These are phyloP conservation scores for Trypanosoma boissoni DNA, from an alignment of 208 protist genomes.

Conservation along the genomic window DNA sequence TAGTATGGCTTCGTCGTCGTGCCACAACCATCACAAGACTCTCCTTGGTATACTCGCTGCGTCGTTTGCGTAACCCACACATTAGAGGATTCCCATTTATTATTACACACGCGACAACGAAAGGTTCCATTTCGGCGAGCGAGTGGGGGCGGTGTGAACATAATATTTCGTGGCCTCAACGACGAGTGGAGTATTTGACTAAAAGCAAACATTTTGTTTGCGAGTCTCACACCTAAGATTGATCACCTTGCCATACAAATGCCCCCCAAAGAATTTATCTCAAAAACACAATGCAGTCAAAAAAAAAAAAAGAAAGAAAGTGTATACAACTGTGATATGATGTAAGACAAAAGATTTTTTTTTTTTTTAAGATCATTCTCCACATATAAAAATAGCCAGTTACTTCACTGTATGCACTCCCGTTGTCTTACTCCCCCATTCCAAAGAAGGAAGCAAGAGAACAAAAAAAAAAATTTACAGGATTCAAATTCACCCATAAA, in stretches of 20 bases:
- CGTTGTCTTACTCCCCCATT: too few relatives aligned
- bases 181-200: conserved; percentile 25
- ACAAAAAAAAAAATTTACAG: neutral
- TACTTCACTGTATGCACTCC: too few relatives aligned
- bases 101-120: conserved; percentile 56
- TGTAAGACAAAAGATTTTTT: too few relatives aligned
- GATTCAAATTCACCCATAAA: too few relatives aligned
- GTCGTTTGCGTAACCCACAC: conserved; percentile 90
- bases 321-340: too few relatives aligned
- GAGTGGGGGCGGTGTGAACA: conserved; percentile 86
- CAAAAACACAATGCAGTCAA: neutral
- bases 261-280: neutral
- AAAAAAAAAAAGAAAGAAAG: conserved; percentile 9
- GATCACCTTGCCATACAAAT: too few relatives aligned
- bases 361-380: too few relatives aligned
- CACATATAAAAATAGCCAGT: too few relatives aligned
- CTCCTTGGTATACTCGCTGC: conserved; percentile 86
- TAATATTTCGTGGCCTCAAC: conserved; percentile 82
- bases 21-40: conserved; percentile 81
- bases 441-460: conserved; percentile 4
- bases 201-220: conserved; percentile 64
- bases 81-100: conserved; percentile 63
- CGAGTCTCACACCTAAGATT: too few relatives aligned
- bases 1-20: conserved; percentile 89
- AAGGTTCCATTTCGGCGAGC: conserved; percentile 65